Percentiles rank a stretch among this genome's conserved stretches.
phyloP scores from a whole-genome alignment of 495 filamentous ascomycete species.

The Talaromyces stipitatus region DNA sequence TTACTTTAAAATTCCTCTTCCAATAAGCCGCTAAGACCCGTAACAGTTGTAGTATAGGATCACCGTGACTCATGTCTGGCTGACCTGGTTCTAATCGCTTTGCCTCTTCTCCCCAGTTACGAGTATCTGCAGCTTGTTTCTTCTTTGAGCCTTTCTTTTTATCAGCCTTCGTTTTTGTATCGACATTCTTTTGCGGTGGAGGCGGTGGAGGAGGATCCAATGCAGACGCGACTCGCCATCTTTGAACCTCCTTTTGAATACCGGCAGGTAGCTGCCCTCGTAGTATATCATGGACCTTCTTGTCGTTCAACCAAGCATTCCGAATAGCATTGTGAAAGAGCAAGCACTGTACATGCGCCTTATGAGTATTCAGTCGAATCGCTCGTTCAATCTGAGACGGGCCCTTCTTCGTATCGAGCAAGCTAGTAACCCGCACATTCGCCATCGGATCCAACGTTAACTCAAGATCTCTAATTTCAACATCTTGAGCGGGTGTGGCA shows the following conservation, averaged over 20 bases:
- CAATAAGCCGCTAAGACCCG: conserved; percentile 73
- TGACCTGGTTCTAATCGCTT: conserved; percentile 59
- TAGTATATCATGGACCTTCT: conserved; percentile 68
- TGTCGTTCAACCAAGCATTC: conserved; percentile 80
- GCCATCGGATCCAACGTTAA: conserved; percentile 62
- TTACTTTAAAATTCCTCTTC: conserved; percentile 75
- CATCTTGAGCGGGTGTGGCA: conserved; percentile 14
- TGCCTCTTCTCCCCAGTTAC: conserved; percentile 69
- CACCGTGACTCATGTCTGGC: conserved; percentile 68
- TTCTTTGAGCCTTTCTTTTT: conserved; percentile 33
- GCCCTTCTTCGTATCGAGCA: conserved; percentile 70
- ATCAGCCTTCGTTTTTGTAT: conserved; percentile 28
- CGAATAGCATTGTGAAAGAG: conserved; percentile 84
- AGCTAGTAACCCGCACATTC: conserved; percentile 42
- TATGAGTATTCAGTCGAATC: conserved; percentile 71
- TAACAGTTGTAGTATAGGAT: conserved; percentile 75
- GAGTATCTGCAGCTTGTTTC: conserved; percentile 35
- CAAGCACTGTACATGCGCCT: conserved; percentile 81
- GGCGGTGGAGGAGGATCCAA: conserved; percentile 40
- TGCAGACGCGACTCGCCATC: conserved; percentile 63
- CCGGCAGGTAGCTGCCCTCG: conserved; percentile 59
- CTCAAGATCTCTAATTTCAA: conserved; percentile 54
- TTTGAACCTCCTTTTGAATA: conserved; percentile 63
- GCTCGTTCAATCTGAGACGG: conserved; percentile 75
- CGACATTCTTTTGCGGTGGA: conserved; percentile 21